These are phyloP conservation scores for Boletus rufocinnamomeus DNA, from an alignment of 768 basidiomycete species.

Conservation along the genomic window DNA sequence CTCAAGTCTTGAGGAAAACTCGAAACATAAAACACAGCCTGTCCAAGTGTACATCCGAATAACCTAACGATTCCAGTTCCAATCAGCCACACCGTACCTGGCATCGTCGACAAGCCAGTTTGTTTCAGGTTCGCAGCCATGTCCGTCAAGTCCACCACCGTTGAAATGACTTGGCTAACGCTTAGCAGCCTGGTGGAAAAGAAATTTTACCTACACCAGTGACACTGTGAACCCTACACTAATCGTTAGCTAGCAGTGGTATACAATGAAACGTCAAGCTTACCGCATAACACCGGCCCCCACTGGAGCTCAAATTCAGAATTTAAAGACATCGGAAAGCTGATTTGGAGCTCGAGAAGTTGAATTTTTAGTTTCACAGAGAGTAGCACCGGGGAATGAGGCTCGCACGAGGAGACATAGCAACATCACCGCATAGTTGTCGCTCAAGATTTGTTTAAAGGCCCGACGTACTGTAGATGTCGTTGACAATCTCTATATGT, in stretches of 20 bases:
- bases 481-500: too few species aligned
- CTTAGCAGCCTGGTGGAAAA: background rate
- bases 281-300: slow-evolving; percentile 5
- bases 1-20: slow-evolving; percentile 10
- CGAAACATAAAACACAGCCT: slow-evolving; percentile 7
- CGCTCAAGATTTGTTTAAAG: too few species aligned
- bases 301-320: background rate
- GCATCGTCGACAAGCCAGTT: background rate
- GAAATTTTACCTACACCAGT: background rate
- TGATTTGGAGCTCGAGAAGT: background rate
- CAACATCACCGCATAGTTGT: too few species aligned
- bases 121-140: background rate
- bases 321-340: background rate
- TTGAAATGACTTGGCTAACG: background rate
- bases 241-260: background rate
- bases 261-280: background rate
- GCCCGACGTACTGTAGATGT: too few species aligned
- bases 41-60: slow-evolving; percentile 15
- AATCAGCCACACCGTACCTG: background rate
- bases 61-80: background rate
- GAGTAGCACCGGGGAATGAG: too few species aligned
- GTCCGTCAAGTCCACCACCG: background rate
- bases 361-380: background rate
- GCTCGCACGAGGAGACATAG: background rate
- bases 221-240: slow-evolving; percentile 6